These are phyloP conservation scores for Graphiopsis chlorocephala DNA, from an alignment of 2,329 filamentous ascomycete species.

Conservation along the genomic window DNA sequence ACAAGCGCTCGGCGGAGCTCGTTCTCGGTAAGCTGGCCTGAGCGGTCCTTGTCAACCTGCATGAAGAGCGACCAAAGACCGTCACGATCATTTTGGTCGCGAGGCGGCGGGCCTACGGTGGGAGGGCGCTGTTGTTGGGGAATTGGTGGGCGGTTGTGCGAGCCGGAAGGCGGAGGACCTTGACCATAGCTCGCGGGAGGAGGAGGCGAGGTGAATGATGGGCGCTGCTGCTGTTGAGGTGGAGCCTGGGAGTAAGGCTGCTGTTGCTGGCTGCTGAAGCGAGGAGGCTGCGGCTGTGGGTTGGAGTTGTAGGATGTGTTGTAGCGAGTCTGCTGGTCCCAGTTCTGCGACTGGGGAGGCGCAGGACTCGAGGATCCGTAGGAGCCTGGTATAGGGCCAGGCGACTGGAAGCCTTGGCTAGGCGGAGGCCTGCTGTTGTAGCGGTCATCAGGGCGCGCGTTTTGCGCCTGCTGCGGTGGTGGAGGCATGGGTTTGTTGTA, in stretches of 20 bases:
- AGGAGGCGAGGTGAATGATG: constrained; percentile 43
- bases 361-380: constrained; percentile 35
- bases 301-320: constrained; percentile 32
- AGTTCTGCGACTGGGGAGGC: constrained; percentile 22
- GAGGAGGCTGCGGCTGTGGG: constrained; percentile 25
- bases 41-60: constrained; percentile 83
- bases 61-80: constrained; percentile 79
- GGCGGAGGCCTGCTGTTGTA: constrained; percentile 30
- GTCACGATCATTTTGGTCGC: constrained; percentile 64
- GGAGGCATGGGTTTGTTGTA: constrained; percentile 43
- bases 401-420: constrained; percentile 28
- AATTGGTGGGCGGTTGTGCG: constrained; percentile 60
- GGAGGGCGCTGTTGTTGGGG: constrained; percentile 44
- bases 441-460: constrained; percentile 37
- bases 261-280: constrained; percentile 41
- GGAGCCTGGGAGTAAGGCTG: constrained; percentile 24
- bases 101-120: constrained; percentile 48
- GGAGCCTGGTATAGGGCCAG: constrained; percentile 37
- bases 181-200: constrained; percentile 52
- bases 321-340: constrained; percentile 16
- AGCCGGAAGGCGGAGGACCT: constrained; percentile 55
- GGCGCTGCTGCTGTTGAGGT: constrained; percentile 23
- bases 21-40: constrained; percentile 76
- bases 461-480: constrained; percentile 31
- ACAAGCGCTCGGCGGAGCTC: constrained; percentile 89